These are phyloP conservation scores for Prunella vulgaris DNA, from an alignment of 257 asterid genomes.

Conservation along the genomic window DNA sequence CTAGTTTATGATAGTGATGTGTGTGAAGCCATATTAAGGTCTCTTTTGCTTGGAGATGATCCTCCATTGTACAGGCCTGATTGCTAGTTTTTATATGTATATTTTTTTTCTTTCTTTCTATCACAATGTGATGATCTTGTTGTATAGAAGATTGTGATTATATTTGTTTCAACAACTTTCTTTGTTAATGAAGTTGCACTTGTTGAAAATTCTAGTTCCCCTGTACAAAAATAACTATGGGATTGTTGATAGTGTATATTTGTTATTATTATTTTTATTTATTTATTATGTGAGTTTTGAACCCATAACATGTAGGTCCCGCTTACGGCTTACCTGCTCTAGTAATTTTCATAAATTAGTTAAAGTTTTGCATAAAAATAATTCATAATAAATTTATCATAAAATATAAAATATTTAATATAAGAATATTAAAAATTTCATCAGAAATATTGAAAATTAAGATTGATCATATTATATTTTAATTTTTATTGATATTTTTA, in stretches of 20 bases:
- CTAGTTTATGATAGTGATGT: slow-evolving; percentile 71
- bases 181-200: slow-evolving; percentile 19
- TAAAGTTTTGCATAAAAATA: too few relatives aligned
- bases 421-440: too few relatives aligned
- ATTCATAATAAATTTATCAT: too few relatives aligned
- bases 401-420: too few relatives aligned
- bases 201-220: not conserved
- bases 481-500: too few relatives aligned
- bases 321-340: not conserved
- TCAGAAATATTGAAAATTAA: too few relatives aligned
- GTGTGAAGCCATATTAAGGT: slow-evolving; percentile 84
- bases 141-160: not conserved
- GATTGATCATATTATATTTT: too few relatives aligned
- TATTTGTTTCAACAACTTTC: slow-evolving; percentile 18
- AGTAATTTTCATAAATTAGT: too few relatives aligned
- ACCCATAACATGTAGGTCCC: not conserved
- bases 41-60: slow-evolving; percentile 81
- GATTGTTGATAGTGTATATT: not conserved
- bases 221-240: not conserved
- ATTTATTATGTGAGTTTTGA: too few relatives aligned
- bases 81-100: slow-evolving; percentile 7
- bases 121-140: slow-evolving; percentile 34
- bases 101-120: slow-evolving; percentile 6
- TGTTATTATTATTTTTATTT: too few relatives aligned
- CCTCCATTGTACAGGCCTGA: slow-evolving; percentile 55